Evolutionary conservation across 1,284 basidiomycete genomes (phyloP).

Genomic region (Bjerkandera adusta): DNA sequence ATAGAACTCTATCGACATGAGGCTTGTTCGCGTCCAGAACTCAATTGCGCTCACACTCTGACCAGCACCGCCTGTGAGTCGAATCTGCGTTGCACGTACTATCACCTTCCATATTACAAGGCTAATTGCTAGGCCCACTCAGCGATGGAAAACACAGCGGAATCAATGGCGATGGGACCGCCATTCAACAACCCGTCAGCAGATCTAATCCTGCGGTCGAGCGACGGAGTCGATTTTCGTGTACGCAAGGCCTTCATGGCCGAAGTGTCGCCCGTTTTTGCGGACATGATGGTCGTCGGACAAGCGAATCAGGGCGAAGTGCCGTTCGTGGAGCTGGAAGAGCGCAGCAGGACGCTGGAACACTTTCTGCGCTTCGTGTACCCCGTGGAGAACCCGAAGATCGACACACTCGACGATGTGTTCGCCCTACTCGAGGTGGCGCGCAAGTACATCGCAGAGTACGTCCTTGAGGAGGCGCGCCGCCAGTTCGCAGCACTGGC

Average conservation of each 20-base stretch:
- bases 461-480: not conserved
- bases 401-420: slow-evolving; percentile 1
- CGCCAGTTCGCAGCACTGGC: slow-evolving; percentile 4
- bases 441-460: slow-evolving; percentile 17
- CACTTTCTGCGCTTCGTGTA: slow-evolving; percentile 44
- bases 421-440: slow-evolving; percentile 15
- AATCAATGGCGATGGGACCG: not conserved
- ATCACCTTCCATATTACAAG: too few species aligned
- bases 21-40: too few species aligned
- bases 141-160: not conserved
- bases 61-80: too few species aligned
- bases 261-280: slow-evolving; percentile 6
- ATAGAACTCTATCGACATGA: too few species aligned
- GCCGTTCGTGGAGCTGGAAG: slow-evolving; percentile 22
- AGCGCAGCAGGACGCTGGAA: slow-evolving; percentile 48
- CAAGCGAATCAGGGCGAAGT: too few species aligned
- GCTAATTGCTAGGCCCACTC: too few species aligned
- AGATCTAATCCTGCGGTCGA: slow-evolving; percentile 10
- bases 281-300: too few species aligned
- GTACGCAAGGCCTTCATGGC: slow-evolving; percentile 7
- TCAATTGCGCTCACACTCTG: too few species aligned
- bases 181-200: slow-evolving; percentile 4
- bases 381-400: slow-evolving; percentile 11
- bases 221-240: slow-evolving; percentile 5
- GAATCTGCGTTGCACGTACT: too few species aligned